Conservation (phyloP, 805 yeast species). For the Blastobotrys terrestris region DNA sequence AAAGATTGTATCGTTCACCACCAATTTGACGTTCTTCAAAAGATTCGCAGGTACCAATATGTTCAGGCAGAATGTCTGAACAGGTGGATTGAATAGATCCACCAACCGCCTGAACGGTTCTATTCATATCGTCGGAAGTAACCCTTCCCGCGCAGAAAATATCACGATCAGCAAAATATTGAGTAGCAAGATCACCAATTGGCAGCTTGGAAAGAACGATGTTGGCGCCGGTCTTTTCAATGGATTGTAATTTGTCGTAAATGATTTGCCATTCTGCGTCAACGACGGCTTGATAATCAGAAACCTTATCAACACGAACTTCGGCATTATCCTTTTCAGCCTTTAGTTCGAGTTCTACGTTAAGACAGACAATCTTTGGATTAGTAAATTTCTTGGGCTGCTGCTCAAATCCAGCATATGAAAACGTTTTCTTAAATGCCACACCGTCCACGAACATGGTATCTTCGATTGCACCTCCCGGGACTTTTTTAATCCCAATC, state of each 20-base stretch:
- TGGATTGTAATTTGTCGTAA: slow-evolving; percentile 74
- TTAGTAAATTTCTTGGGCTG: slow-evolving; percentile 81
- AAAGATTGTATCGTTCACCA: slow-evolving; percentile 87
- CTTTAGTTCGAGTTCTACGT: slow-evolving; percentile 91
- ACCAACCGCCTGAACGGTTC: slow-evolving; percentile 91
- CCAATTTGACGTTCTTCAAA: slow-evolving; percentile 97
- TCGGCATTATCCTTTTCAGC: slow-evolving; percentile 99
- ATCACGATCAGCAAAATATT: slow-evolving; percentile 91
- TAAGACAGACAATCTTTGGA: slow-evolving; percentile 79
- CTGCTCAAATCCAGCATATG: slow-evolving; percentile 98
- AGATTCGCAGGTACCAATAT: slow-evolving; percentile 74
- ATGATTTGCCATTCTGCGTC: slow-evolving; percentile 99
- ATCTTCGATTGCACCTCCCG: slow-evolving; percentile 97
- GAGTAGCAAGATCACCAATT: slow-evolving; percentile 98
- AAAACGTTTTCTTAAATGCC: slow-evolving; percentile 93
- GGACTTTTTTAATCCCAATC: slow-evolving; percentile 89
- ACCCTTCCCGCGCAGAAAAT: slow-evolving; percentile 98
- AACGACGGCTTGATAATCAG: slow-evolving; percentile 90
- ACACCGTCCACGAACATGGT: slow-evolving; percentile 87
- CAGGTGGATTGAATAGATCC: slow-evolving; percentile 71
- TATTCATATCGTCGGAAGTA: slow-evolving; percentile 77
- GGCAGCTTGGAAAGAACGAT: slow-evolving; percentile 92
- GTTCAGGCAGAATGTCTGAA: slow-evolving; percentile 57
- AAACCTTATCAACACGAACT: slow-evolving; percentile 89
- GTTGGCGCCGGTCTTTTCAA: slow-evolving; percentile 80